These are phyloP conservation scores for Nepenthes gracilis DNA, from an alignment of 148 eudicot species.

Conservation along the genomic window DNA sequence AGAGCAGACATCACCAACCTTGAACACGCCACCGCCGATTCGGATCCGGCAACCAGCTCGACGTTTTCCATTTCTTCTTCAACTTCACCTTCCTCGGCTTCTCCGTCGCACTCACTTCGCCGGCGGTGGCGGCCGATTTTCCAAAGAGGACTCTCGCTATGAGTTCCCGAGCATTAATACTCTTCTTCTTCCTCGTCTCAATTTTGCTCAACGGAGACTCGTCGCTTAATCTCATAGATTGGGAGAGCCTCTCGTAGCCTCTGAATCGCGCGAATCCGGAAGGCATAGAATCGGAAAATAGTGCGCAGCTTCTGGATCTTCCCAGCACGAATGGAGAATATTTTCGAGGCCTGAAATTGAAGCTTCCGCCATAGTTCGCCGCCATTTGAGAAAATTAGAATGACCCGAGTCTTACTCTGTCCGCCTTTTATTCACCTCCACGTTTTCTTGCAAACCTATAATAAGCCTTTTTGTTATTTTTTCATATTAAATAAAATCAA, in stretches of 20 bases:
- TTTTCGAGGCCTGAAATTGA: no score
- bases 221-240: constrained; percentile 2
- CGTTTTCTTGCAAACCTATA: no score
- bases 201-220: background rate
- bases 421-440: no score
- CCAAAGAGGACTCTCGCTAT: constrained; percentile 17
- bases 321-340: background rate
- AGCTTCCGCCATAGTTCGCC: no score
- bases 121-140: constrained; percentile 1
- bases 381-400: no score
- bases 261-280: background rate
- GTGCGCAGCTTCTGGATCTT: constrained; percentile 3
- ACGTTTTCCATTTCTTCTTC: constrained; percentile 14
- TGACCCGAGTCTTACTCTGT: no score
- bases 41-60: constrained; percentile 30
- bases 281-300: constrained; percentile 4
- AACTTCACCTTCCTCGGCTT: background rate
- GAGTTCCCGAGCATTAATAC: constrained; percentile 10
- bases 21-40: constrained; percentile 37
- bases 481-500: no score
- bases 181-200: constrained; percentile 4
- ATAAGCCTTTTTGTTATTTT: no score
- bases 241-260: constrained; percentile 7
- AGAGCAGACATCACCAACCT: constrained; percentile 17
- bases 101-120: background rate